A percentile compares a stretch with the other conserved stretches of the same genome.
Conservation (phyloP, 768 basidiomycete genomes). For the Sarcodon sp. region DNA sequence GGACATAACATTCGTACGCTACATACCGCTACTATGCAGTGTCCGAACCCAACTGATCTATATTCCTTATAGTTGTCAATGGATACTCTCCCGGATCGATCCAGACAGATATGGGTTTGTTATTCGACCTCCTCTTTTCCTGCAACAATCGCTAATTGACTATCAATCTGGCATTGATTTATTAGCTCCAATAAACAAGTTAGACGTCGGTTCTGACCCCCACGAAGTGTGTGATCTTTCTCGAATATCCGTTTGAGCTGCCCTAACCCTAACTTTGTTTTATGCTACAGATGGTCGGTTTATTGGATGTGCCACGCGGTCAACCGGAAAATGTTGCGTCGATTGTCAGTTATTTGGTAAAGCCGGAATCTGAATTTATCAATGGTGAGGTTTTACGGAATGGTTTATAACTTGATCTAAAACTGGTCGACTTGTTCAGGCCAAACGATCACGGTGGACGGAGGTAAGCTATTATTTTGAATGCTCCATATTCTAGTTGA, state of each 20-base stretch:
- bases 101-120: slow-evolving; percentile 17
- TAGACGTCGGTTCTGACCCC: neutral
- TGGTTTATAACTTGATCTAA: neutral
- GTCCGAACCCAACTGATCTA: too few species aligned
- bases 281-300: neutral
- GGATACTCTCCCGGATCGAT: slow-evolving; percentile 25
- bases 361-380: slow-evolving; percentile 10
- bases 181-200: neutral
- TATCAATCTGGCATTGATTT: neutral
- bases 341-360: slow-evolving; percentile 11
- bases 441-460: neutral
- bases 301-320: slow-evolving; percentile 1
- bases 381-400: slow-evolving; percentile 5
- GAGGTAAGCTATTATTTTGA: neutral
- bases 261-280: neutral
- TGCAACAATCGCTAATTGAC: too few species aligned
- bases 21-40: too few species aligned
- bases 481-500: neutral
- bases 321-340: slow-evolving; percentile 7
- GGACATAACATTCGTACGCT: slow-evolving; percentile 9
- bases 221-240: neutral
- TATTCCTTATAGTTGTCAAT: slow-evolving; percentile 5
- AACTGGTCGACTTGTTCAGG: neutral
- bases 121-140: neutral
- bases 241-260: neutral